Evolutionary conservation across 345 rosid species (phyloP).

Genomic region (Salix purpurea): DNA sequence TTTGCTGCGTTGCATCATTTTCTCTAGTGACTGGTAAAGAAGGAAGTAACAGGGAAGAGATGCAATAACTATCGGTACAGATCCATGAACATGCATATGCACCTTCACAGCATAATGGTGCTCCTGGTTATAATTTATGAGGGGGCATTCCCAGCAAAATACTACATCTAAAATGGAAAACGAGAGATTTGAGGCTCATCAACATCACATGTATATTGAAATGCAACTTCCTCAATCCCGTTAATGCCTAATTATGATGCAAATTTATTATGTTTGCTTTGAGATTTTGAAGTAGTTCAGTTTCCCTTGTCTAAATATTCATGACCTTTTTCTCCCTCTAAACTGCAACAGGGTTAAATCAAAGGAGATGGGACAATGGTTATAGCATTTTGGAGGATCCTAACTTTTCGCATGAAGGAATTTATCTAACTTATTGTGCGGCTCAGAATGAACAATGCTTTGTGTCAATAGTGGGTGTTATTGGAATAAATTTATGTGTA

Average conservation of each 20-base stretch:
- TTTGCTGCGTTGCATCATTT: background rate
- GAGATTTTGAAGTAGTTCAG: background rate
- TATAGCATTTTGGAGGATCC: constrained; percentile 5
- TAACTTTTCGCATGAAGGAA: background rate
- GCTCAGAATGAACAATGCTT: background rate
- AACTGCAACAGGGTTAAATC: background rate
- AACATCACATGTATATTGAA: background rate
- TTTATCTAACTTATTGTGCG: constrained; percentile 5
- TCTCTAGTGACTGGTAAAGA: background rate
- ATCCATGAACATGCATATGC: background rate
- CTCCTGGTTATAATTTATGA: background rate
- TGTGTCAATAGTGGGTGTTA: constrained; percentile 2
- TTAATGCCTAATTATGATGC: background rate
- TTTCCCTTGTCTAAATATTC: background rate
- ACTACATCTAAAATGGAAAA: no score
- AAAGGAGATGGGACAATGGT: background rate
- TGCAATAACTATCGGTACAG: background rate
- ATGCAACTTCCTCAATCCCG: background rate
- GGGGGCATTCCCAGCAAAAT: background rate
- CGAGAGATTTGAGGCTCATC: background rate
- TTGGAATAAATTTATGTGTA: background rate
- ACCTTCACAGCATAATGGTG: background rate
- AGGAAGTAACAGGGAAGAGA: background rate
- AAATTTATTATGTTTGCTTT: background rate
- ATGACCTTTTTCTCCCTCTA: background rate